Base-by-base conservation (phyloP, 192 early-diverging fungal genomes). In the Coemansia sp. region DNA sequence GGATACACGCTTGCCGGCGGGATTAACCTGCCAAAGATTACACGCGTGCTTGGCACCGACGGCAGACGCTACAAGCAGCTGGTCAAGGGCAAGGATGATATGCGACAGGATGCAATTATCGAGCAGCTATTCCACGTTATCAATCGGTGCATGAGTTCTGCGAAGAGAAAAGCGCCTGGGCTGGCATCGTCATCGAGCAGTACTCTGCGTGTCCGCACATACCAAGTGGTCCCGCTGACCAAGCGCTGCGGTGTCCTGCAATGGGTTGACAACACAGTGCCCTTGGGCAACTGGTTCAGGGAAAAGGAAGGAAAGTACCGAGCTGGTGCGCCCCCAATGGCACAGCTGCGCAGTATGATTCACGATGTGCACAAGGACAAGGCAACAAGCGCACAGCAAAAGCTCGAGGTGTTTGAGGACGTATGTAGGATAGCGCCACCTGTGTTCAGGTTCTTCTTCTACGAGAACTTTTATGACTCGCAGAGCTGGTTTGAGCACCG, bases 211-310 rank as follows among this genome's bases (percentile, higher is more conserved):
- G 77, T 88, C 0, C 77, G 87, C 50, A 85, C 84, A 2, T 93
- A 91, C 75, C 66, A 85, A 48, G 95, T 99, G 0, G 90, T 97
- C 20, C 97, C 97, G 0, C 85, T 98, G 39, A 94, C 95, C 43
- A 86, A 90, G 68, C 88, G 90, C 55, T 91, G 89, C 17, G 97
- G 97, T 3, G 93, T 98, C 87, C 91, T 98, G 65, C 90, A 98
- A 66, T 99, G 95, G 97, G 92, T 98, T 2, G 89, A 95, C 53
- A 87, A 90, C 71, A 89, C 92, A 5, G 81, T 86, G 1, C 89
- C 89, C 37, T 61, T 84, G 60, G 83, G 83, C 39, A 59, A 13
- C 57, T 99, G 46, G 96, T 93, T 85, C 79, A 88, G 43, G 86
- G 93, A 63, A 65, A 89, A 69, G 65, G 87, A 67, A 79, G 74